Evolutionary conservation across 306 rosid species (phyloP), one percentile per base, ranked within the genome.

Genomic region (Astragalus membranaceus): DNA sequence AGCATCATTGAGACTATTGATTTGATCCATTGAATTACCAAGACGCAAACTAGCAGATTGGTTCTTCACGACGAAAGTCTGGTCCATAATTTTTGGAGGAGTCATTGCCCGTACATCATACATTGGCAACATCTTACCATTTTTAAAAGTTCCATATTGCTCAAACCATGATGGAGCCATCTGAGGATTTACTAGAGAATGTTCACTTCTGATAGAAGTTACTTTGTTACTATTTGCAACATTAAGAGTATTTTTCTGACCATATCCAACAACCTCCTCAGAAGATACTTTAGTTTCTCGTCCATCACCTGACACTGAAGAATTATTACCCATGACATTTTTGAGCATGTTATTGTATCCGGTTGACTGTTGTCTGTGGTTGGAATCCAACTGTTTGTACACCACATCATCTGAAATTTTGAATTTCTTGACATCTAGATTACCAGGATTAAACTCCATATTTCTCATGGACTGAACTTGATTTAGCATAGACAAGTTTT

Each of bases 151-250:
- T 83, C 98, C 98, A 80, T 86, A 88, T 83, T 86, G 96, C 72
- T 88, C 96, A 88, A 89, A 89, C 98, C 98, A 92, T 12, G 91
- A 89, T 46, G 96, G 98, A 29, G 96, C 98, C 96, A 92, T 92
- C 85, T 80, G 98, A 51, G 92, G 96, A 88, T 92, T 89, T 67
- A 92, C 81, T 59, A 78, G 77, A 78, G 88, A 73, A 60, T 78
- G 87, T 54, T 88, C 96, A 37, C 86, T 82, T 79, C 86, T 74
- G 53, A 73, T 68, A 83, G 90, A 72, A 79, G 87, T 49, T 57
- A 77, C 67, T 67, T 72, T 79, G 75, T 82, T 79, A 71, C 65
- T 78, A 74, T 69, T 70, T 46, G 87, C 79, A 60, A 80, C 58
- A 74, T 67, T 75, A 67, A 78, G 82, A 76, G 85, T 70, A 72